Evolutionary conservation across 1,139 yeast genomes (phyloP).

Genomic region (Candida sp.): DNA sequence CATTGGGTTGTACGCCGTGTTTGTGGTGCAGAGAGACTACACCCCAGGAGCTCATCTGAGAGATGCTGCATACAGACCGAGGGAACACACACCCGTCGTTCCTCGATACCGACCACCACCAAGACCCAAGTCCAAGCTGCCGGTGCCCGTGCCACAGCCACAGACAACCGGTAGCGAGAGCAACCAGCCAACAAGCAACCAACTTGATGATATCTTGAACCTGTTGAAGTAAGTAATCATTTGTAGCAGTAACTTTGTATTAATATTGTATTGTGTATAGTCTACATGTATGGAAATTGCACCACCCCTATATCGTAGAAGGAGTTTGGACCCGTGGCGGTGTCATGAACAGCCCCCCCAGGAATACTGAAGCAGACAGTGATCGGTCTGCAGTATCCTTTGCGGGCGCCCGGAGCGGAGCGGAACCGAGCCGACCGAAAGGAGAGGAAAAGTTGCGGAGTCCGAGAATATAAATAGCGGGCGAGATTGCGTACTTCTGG

Average conservation of each 20-base stretch:
- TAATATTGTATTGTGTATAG: background rate
- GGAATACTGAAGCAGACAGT: too few species aligned
- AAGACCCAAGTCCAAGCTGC: background rate
- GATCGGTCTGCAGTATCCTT: too few species aligned
- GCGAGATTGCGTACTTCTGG: too few species aligned
- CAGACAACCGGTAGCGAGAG: too few species aligned
- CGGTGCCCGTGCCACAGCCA: background rate
- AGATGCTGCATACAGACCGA: background rate
- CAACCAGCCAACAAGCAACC: background rate
- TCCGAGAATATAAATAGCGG: too few species aligned
- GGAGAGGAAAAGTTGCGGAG: too few species aligned
- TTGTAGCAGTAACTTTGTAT: background rate
- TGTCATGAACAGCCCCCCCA: too few species aligned
- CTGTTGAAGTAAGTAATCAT: background rate
- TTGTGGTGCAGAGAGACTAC: slow-evolving; percentile 51
- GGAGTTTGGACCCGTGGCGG: too few species aligned
- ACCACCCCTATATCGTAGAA: too few species aligned
- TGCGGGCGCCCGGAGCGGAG: too few species aligned
- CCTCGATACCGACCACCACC: background rate
- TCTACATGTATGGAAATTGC: too few species aligned
- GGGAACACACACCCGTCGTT: background rate
- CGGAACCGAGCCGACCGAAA: too few species aligned
- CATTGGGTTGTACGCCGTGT: slow-evolving; percentile 46
- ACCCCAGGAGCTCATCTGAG: slow-evolving; percentile 17
- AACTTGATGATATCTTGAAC: background rate